phyloP scores from a whole-genome alignment of 2,329 filamentous ascomycete genomes.

The Graphiopsis chlorocephala region DNA sequence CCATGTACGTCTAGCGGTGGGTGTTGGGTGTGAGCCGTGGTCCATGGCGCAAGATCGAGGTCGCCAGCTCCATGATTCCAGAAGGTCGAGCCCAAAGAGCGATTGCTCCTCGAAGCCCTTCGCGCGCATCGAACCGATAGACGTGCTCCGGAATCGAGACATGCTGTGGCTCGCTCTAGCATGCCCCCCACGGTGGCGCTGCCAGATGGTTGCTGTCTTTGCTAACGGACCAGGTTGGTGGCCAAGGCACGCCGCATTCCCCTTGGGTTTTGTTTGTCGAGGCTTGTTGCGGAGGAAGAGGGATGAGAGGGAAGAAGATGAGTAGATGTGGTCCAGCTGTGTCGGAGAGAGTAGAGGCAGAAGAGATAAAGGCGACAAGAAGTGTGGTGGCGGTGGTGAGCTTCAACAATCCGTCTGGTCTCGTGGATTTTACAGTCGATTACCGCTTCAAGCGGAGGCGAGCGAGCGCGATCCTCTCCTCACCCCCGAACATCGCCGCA shows the following conservation, averaged over 20 bases:
- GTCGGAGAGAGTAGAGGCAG: not conserved
- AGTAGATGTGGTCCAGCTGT: not conserved
- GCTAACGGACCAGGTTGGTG: not conserved
- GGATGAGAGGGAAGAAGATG: not conserved
- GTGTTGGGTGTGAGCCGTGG: not conserved
- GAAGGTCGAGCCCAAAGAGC: conserved; percentile 54
- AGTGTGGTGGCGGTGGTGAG: not conserved
- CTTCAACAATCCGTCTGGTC: not conserved
- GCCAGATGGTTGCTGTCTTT: not conserved
- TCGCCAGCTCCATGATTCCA: conserved; percentile 55
- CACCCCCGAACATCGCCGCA: not conserved
- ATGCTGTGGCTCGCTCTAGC: conserved; percentile 60
- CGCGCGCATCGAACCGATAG: conserved; percentile 45
- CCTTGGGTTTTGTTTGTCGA: not conserved
- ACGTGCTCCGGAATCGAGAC: conserved; percentile 56
- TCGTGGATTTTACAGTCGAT: not conserved
- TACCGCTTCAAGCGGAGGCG: not conserved
- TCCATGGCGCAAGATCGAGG: conserved; percentile 39
- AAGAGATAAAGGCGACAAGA: not conserved
- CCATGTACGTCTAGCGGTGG: not conserved
- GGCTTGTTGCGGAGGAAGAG: not conserved
- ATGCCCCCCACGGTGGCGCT: conserved; percentile 39
- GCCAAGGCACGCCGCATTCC: conserved; percentile 3
- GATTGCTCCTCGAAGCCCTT: conserved; percentile 42
- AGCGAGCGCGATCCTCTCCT: not conserved